Evolutionary conservation across 257 asterid genomes (phyloP).

Genomic region (Thymus quinquecostatus): DNA sequence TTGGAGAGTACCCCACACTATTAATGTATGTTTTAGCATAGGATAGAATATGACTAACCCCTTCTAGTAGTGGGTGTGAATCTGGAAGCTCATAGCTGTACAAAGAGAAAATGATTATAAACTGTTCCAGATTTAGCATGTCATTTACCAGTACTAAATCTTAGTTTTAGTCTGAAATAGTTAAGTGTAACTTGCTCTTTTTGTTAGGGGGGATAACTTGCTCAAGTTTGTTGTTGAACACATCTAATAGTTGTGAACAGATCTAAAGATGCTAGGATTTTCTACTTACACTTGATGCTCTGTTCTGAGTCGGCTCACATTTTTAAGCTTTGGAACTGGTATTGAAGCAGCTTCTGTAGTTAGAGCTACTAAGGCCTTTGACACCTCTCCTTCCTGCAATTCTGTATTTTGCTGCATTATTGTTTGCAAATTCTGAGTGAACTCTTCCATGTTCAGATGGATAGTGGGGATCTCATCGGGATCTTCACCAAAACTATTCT

Average conservation of each 20-base stretch:
- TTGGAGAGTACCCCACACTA: conserved; percentile 21
- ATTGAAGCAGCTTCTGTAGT: conserved; percentile 87
- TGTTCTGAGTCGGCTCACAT: conserved; percentile 85
- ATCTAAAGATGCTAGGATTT: conserved; percentile 16
- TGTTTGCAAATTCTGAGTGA: conserved; percentile 77
- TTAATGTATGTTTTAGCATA: conserved; percentile 10
- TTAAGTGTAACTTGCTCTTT: conserved; percentile 7
- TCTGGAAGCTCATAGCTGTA: conserved; percentile 97
- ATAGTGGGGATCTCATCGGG: conserved; percentile 85
- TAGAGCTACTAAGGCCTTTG: conserved; percentile 87
- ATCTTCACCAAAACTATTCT: conserved; percentile 57
- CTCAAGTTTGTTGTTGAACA: conserved; percentile 18
- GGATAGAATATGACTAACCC: conserved; percentile 57
- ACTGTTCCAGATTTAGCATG: conserved; percentile 9
- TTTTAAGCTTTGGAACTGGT: conserved; percentile 87
- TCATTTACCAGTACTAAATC: conserved; percentile 12
- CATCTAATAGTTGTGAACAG: conserved; percentile 14
- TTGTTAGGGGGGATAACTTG: conserved; percentile 11
- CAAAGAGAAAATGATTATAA: conserved; percentile 37
- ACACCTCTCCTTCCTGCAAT: conserved; percentile 68
- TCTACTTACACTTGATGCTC: conserved; percentile 95
- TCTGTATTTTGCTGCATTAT: conserved; percentile 63
- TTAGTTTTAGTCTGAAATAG: background rate
- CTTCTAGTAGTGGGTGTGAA: conserved; percentile 81
- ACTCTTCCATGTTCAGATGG: conserved; percentile 77